Evolutionary conservation across 441 rosid species (phyloP), one percentile per base, ranked within the genome.

Genomic region (Croton laevigatus): DNA sequence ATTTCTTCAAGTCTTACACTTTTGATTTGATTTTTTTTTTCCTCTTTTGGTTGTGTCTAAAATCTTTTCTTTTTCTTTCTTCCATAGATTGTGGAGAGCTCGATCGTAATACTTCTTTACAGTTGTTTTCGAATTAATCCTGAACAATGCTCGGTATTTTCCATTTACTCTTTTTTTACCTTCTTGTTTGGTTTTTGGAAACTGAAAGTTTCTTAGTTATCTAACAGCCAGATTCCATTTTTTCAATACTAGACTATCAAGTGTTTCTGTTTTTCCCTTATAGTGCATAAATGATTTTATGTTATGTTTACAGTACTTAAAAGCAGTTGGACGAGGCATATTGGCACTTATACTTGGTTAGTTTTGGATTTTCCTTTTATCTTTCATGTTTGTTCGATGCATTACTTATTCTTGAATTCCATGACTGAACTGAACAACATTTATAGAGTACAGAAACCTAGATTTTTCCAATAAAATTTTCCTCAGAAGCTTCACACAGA

Each of bases 311-410:
- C 94, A 93, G 98, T 93, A 81, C 76, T 62, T 72, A 75, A 87
- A 69, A 83, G 94, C 93, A 74, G 77, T 83, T 19, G 81, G 80
- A 14, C 77, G 90, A 68, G 88, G 96, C 74, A 51, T 80, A 19
- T 37, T 89, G 59, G 92, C 87, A 36, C 83, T 93, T 13, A 82
- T 89, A 62, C 65, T 78, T 22, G 98, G 94, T 93, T 67, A 83
- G 98, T 84, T 0, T 76, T 37, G 46, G 52, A 40, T 45, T 64
- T 68, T 10, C 10, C 32, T 19, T 16, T 44, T 3, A 42, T 38
- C 22, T 54, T 71, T 61, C 51, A 8, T 23, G 19, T 66, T 52
- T 45, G 5, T 16, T 34, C 38, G 23, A 3, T 54, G 22, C 57
- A 51, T 38, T 27, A 57, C 6, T 4, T 14, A 57, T 1, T 34